Evolutionary conservation across 768 basidiomycete genomes (phyloP).

Genomic region (Clathrus columnatus): DNA sequence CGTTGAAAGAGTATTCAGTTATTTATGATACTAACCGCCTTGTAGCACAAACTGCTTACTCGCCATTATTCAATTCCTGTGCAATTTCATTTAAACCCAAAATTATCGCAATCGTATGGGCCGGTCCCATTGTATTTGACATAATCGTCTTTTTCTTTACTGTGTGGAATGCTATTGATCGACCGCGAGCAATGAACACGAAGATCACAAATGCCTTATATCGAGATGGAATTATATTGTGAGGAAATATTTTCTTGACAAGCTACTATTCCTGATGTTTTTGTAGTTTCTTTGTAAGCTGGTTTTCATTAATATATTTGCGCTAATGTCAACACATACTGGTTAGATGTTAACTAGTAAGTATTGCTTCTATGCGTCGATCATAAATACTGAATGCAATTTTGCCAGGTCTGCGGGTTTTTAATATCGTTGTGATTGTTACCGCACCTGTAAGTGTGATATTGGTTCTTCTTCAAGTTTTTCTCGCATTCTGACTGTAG

Average conservation of each 20-base stretch:
- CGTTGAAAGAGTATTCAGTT: too few relatives aligned
- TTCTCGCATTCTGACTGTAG: background rate
- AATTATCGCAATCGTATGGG: background rate
- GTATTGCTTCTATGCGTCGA: background rate
- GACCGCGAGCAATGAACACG: background rate
- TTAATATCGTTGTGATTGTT: background rate
- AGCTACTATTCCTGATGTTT: background rate
- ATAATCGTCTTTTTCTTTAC: background rate
- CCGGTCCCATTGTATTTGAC: slow-evolving; percentile 4
- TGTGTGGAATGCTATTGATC: slow-evolving; percentile 7
- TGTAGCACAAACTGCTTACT: background rate
- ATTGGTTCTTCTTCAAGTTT: background rate
- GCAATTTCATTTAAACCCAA: background rate
- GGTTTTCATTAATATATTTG: background rate
- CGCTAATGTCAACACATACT: background rate
- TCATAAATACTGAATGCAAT: background rate
- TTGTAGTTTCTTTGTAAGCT: background rate
- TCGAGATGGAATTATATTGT: slow-evolving; percentile 3
- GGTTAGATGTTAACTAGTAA: background rate
- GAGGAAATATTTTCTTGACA: background rate
- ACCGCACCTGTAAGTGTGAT: background rate
- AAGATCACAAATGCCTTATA: background rate
- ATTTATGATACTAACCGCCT: too few relatives aligned
- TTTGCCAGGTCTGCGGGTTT: background rate
- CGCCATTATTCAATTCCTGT: background rate